Base-by-base conservation (phyloP, 768 basidiomycete genomes). In the Termitomyces sp. region DNA sequence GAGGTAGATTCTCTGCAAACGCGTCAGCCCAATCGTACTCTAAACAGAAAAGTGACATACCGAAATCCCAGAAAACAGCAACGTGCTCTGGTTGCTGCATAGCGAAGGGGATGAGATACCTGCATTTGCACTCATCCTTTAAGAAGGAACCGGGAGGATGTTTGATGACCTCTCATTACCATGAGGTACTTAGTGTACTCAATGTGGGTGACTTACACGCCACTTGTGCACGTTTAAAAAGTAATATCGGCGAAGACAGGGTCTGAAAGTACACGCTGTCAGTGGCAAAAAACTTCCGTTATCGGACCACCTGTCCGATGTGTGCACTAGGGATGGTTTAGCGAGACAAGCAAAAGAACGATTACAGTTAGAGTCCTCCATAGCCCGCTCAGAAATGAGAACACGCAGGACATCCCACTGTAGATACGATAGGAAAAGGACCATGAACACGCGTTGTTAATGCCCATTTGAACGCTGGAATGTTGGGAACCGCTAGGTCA, bases 61-160 rank as follows among this genome's bases (percentile, higher is more conserved):
- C 68, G 44, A 61, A 64, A 59, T 69, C 67, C 68, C 68, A 69
- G 31, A 72, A 78, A 28, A 78, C 67, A 50, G 76, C 76, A 48
- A 78, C 77, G 30, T 68, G 65, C 40, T 65, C 57, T 23, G 64
- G 64, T 59, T 69, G 64, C 50, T 67, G 66, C 76, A 76, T 77
- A 59, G 50, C 50, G 57, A 53, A 44, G 41, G 50, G 60, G 55
- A 49, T 28, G 40, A 23, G 31, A 15, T 46, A 33, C 37, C 15
- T 55, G 11, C 26, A 21, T 42, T 40, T 28, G 15, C 21, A n/a
- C 42, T 53, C 45, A 19, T 55, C 53, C 55, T 63, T 63, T 55
- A 57, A 57, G 41, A 50, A 52, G 35, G n/a, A 52, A 43, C 40
- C 46, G 15, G 40, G 38, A 12, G 41, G 12, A 3, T 23, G 45